phyloP scores from a whole-genome alignment of 2,329 filamentous ascomycete genomes.

The Stagonosporopsis cucurbitacearum region DNA sequence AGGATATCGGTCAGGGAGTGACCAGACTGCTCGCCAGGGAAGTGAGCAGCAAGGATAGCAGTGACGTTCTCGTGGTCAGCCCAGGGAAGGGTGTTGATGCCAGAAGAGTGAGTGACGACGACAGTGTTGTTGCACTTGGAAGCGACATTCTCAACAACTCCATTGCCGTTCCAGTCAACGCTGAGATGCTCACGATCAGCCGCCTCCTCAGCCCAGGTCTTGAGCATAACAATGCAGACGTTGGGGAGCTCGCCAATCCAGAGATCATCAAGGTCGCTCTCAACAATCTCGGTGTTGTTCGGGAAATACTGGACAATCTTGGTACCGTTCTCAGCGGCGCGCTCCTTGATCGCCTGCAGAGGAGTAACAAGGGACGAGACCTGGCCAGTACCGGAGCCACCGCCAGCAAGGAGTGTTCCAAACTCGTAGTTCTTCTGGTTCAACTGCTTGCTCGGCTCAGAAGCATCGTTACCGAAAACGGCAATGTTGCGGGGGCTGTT shows the following conservation, averaged over 20 bases:
- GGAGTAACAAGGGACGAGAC: constrained; percentile 52
- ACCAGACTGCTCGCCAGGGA: constrained; percentile 52
- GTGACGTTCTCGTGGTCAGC: constrained; percentile 53
- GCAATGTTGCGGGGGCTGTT: constrained; percentile 57
- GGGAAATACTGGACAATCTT: constrained; percentile 54
- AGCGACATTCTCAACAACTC: constrained; percentile 55
- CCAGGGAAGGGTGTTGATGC: constrained; percentile 53
- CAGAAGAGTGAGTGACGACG: constrained; percentile 55
- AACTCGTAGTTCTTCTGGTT: constrained; percentile 46
- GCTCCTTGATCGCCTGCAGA: constrained; percentile 50
- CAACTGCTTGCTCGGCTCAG: constrained; percentile 52
- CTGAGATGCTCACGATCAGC: constrained; percentile 51
- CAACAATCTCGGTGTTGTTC: constrained; percentile 52
- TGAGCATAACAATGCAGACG: constrained; percentile 65
- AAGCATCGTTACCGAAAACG: constrained; percentile 59
- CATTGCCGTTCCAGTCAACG: constrained; percentile 51
- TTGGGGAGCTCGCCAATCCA: constrained; percentile 47
- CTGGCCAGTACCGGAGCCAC: constrained; percentile 53
- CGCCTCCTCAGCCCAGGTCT: constrained; percentile 59
- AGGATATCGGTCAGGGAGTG: constrained; percentile 57
- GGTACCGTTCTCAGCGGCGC: constrained; percentile 34
- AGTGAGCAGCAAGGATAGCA: constrained; percentile 52
- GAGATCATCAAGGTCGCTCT: constrained; percentile 34
- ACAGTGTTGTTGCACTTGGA: constrained; percentile 59
- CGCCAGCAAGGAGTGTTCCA: constrained; percentile 54